phyloP scores from a whole-genome alignment of 192 early-diverging fungal species.

The Pilaira anomala region DNA sequence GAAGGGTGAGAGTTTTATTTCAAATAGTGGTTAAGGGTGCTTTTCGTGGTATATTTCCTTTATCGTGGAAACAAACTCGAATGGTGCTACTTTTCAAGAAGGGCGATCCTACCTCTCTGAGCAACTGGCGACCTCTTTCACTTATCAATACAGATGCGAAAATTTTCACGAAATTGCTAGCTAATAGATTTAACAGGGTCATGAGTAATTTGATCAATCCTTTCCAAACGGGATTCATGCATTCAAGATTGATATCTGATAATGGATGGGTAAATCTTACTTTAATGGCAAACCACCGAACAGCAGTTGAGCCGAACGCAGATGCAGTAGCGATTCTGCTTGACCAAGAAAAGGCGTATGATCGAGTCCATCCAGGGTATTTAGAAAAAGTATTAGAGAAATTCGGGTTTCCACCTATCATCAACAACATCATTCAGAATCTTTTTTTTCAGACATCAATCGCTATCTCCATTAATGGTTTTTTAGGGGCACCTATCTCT shows the following conservation, averaged over 20 bases:
- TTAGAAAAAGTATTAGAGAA: slow-evolving; percentile 1
- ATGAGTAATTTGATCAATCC: not conserved
- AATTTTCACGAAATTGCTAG: not conserved
- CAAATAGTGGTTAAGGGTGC: not conserved
- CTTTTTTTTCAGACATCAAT: slow-evolving; percentile 32
- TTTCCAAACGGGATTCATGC: not conserved
- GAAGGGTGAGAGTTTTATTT: not conserved
- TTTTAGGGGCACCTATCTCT: not conserved
- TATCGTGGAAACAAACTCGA: not conserved
- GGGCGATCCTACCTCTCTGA: not conserved
- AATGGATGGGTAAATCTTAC: slow-evolving; percentile 13
- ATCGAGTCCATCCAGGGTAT: slow-evolving; percentile 23
- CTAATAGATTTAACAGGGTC: not conserved
- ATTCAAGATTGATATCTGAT: not conserved
- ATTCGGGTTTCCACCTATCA: slow-evolving; percentile 18
- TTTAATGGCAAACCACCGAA: not conserved
- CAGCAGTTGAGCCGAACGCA: not conserved
- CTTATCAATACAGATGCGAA: slow-evolving; percentile 1
- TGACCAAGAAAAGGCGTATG: slow-evolving; percentile 31
- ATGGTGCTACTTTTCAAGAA: slow-evolving; percentile 26
- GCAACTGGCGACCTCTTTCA: slow-evolving; percentile 2
- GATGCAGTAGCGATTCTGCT: not conserved
- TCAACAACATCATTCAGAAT: not conserved
- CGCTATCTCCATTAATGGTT: slow-evolving; percentile 23
- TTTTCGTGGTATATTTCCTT: not conserved